Evolutionary conservation across 345 rosid genomes (phyloP).

Genomic region (Mangifera indica): DNA sequence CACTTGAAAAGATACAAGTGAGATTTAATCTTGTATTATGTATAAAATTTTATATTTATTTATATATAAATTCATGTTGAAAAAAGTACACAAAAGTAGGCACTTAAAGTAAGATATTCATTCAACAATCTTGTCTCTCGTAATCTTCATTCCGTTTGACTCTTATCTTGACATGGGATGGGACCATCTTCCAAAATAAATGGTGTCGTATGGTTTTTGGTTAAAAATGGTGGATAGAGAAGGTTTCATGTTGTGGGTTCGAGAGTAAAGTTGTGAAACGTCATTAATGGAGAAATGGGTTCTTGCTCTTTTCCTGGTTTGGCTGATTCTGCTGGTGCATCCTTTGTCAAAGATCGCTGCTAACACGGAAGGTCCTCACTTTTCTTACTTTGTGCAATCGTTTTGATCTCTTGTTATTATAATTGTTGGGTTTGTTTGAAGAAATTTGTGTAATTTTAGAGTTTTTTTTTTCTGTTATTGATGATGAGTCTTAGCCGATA

Average conservation of each 20-base stretch:
- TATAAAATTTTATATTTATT: background rate
- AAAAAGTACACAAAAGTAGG: conserved; percentile 6
- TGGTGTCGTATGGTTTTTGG: background rate
- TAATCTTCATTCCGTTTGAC: background rate
- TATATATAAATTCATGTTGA: background rate
- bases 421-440: background rate
- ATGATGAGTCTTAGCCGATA: background rate
- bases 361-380: conserved; percentile 29
- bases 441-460: background rate
- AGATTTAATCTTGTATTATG: background rate
- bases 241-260: background rate
- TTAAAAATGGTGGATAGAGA: conserved; percentile 2
- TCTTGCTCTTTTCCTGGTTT: conserved; percentile 15
- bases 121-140: conserved; percentile 1
- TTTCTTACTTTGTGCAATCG: no score
- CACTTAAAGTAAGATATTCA: conserved; percentile 11
- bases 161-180: background rate
- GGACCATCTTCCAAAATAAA: background rate
- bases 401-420: background rate
- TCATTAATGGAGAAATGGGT: conserved; percentile 24
- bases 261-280: background rate
- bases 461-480: background rate
- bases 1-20: background rate
- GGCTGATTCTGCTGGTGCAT: conserved; percentile 28
- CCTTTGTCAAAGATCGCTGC: conserved; percentile 30